A percentile compares a stretch with the other conserved stretches of the same genome.
These are phyloP conservation scores for Biancaea sappan DNA, from an alignment of 306 rosid species.

Conservation along the genomic window DNA sequence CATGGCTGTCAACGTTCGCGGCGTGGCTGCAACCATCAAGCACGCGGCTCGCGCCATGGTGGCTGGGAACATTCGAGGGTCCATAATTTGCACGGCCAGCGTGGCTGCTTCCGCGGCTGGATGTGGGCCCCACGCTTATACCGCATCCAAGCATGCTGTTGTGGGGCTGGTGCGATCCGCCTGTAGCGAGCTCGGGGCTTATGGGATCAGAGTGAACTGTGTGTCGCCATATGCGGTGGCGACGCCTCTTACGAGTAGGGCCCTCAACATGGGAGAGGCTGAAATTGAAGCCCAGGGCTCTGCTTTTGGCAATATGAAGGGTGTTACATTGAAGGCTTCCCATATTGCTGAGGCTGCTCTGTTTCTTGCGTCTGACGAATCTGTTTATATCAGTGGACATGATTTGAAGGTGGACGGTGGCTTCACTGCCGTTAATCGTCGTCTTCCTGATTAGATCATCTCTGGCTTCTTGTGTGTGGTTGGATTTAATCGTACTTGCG, in stretches of 20 bases:
- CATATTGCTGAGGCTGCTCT: slow-evolving; percentile 75
- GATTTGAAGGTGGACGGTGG: slow-evolving; percentile 74
- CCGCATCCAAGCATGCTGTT: slow-evolving; percentile 59
- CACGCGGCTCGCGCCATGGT: slow-evolving; percentile 76
- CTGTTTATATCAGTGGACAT: slow-evolving; percentile 66
- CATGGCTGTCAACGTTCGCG: slow-evolving; percentile 61
- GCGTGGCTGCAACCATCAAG: slow-evolving; percentile 57
- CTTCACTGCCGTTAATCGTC: slow-evolving; percentile 47
- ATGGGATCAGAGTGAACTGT: slow-evolving; percentile 73
- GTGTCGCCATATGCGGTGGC: slow-evolving; percentile 69
- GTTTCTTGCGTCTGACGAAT: slow-evolving; percentile 77
- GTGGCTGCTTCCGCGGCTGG: slow-evolving; percentile 60
- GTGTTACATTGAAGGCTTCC: slow-evolving; percentile 52
- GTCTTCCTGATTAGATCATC: too few relatives aligned
- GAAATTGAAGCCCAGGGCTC: slow-evolving; percentile 45
- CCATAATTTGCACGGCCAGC: slow-evolving; percentile 75
- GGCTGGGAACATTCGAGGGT: slow-evolving; percentile 45
- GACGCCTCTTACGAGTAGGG: slow-evolving; percentile 54
- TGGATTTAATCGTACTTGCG: too few relatives aligned
- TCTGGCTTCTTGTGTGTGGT: too few relatives aligned
- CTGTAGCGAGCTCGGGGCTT: slow-evolving; percentile 66
- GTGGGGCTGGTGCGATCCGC: slow-evolving; percentile 59
- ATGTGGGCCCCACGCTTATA: slow-evolving; percentile 48
- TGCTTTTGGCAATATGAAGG: slow-evolving; percentile 56
- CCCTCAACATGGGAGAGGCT: slow-evolving; percentile 23